Base-by-base conservation (phyloP, 257 asterid species). In the Coffea canephora region DNA sequence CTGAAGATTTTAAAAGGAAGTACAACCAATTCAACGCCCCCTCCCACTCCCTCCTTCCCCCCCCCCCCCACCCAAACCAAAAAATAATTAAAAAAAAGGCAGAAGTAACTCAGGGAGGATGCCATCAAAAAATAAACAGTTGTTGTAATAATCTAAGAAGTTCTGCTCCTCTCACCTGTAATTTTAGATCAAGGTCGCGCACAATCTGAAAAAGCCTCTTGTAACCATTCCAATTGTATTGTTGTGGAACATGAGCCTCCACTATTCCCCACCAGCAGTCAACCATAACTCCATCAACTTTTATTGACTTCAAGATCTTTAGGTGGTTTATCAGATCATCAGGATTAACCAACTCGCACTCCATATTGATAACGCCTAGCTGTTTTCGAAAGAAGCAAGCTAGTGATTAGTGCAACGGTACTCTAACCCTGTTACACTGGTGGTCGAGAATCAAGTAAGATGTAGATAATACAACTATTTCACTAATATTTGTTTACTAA, bases 201-300 rank as follows among this genome's bases (percentile, higher is more conserved):
- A 90, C 91, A 70, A 95, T 90, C 84, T 91, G 97, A 83, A 93
- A 91, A 69, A 95, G 82, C 86, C 89, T 83, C 89, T 81, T 91
- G 91, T 95, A 95, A 82, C 99, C 99, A 84, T 82, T 91, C 99
- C 99, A 95, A 83, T 95, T 91, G 86, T 95, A 95, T 83, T 89
- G 92, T 75, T 89, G 98, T 31, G 99, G 99, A 81, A 85, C 92
- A 86, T 90, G 91, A 12, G 98, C 96, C 86, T 95, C 99, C 73
- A 95, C 99, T 54, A 93, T 84, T 71, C 99, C 99, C 99, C 99
- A 95, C 99, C 99, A 95, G 88, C 99, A 95, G 84, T 95, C 96
- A 77, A 93, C 96, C 92, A 87, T 84, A 75, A 93, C 84, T 46
- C 99, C 98, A 82, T 95, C 97, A 57, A 93, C 85, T 48, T 89